Percentiles rank a stretch among this genome's conserved stretches.
phyloP scores from a whole-genome alignment of 352 stramenopile genomes.

The Phytophthora citricola region DNA sequence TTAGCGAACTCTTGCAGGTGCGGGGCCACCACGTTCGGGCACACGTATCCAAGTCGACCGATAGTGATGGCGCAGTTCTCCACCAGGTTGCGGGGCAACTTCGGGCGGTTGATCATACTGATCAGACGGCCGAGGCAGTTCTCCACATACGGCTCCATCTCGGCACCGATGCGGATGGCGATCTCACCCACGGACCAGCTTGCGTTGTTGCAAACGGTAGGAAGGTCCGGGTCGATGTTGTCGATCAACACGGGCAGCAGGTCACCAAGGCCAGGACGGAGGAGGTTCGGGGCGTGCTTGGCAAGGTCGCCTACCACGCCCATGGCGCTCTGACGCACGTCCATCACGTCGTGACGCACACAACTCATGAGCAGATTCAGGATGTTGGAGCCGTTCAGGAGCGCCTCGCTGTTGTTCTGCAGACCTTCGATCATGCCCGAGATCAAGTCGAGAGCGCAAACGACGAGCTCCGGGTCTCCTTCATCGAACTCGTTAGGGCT shows the following conservation, averaged over 20 bases:
- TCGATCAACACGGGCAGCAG: conserved; percentile 87
- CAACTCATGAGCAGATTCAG: conserved; percentile 90
- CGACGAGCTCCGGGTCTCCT: conserved; percentile 90
- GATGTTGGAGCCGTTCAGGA: conserved; percentile 87
- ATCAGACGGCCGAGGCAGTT: conserved; percentile 73
- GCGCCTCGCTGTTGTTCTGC: conserved; percentile 69
- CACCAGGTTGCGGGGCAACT: conserved; percentile 86
- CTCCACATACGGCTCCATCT: conserved; percentile 88
- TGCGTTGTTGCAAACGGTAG: conserved; percentile 93
- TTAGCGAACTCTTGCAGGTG: conserved; percentile 89
- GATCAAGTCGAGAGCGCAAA: conserved; percentile 90
- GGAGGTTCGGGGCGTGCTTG: conserved; percentile 80
- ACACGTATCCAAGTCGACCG: conserved; percentile 87
- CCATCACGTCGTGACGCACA: conserved; percentile 85
- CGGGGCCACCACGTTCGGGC: conserved; percentile 79
- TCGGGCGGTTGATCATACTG: conserved; percentile 89
- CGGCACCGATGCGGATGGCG: conserved; percentile 80
- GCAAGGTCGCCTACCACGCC: conserved; percentile 90
- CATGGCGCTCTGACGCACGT: conserved; percentile 91
- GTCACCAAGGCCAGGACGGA: conserved; percentile 75
- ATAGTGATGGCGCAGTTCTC: conserved; percentile 93
- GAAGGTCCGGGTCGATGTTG: conserved; percentile 88
- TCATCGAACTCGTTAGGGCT: conserved; percentile 82
- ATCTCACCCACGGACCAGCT: conserved; percentile 93
- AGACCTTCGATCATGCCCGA: conserved; percentile 91